Evolutionary conservation across 148 eudicot species (phyloP).

Genomic region (Amaranthus cruentus): DNA sequence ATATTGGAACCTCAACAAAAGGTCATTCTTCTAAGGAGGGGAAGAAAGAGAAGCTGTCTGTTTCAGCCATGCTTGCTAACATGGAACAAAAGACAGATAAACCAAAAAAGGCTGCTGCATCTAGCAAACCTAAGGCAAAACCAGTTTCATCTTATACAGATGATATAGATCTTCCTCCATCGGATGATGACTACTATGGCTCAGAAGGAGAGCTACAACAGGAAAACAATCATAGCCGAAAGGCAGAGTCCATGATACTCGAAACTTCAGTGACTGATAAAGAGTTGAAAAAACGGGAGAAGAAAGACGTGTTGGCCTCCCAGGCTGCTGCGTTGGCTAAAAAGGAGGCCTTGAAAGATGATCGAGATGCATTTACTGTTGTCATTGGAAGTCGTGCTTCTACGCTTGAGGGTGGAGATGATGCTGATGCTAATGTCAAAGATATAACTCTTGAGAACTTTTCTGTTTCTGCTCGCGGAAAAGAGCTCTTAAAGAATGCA

Average conservation of each 20-base stretch:
- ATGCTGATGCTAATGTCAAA: conserved; percentile 57
- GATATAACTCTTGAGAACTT: conserved; percentile 53
- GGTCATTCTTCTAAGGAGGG: neutral
- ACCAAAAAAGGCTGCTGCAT: conserved; percentile 34
- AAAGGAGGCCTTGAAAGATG: conserved; percentile 49
- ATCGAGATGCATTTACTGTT: conserved; percentile 61
- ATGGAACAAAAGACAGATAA: conserved; percentile 45
- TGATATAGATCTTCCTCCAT: conserved; percentile 52
- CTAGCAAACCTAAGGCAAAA: conserved; percentile 41
- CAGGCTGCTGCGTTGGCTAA: conserved; percentile 39
- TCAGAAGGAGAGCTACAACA: conserved; percentile 23
- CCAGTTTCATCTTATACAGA: conserved; percentile 38
- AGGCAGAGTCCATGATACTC: conserved; percentile 19
- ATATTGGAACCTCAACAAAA: conserved; percentile 2
- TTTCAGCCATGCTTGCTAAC: conserved; percentile 20
- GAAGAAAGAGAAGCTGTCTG: conserved; percentile 12
- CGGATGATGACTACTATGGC: conserved; percentile 39
- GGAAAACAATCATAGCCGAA: conserved; percentile 11
- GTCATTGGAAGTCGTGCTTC: conserved; percentile 54
- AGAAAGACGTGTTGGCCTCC: conserved; percentile 45
- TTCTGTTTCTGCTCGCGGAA: conserved; percentile 61
- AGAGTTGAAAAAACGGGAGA: conserved; percentile 51
- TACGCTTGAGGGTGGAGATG: conserved; percentile 52
- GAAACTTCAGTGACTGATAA: conserved; percentile 38
- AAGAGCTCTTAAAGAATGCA: conserved; percentile 56